Percentiles rank a stretch among this genome's conserved stretches.
phyloP scores from a whole-genome alignment of 305 asterid species.

The Petunia hybrid region DNA sequence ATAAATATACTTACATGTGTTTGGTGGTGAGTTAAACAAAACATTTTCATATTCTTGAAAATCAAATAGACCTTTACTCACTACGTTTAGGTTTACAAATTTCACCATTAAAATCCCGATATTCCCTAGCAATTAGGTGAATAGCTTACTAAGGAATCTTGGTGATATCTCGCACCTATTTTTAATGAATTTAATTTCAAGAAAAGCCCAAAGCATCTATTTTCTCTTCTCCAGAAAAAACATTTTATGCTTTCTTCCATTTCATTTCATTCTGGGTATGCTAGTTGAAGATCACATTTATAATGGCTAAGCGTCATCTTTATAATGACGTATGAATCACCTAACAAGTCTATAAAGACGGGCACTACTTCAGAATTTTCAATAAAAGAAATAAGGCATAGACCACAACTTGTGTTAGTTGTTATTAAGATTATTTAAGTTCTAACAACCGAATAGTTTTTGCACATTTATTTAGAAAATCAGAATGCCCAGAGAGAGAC shows the following conservation, averaged over 20 bases:
- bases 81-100: too few species aligned
- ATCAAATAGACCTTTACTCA: too few species aligned
- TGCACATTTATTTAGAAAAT: neutral
- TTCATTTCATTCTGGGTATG: neutral
- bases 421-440: neutral
- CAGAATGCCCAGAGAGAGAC: constrained; percentile 7
- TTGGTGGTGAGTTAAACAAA: too few species aligned
- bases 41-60: too few species aligned
- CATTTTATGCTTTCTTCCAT: neutral
- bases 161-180: too few species aligned
- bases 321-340: neutral
- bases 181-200: neutral
- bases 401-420: neutral
- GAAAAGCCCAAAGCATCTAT: neutral
- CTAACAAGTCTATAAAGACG: neutral
- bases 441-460: neutral
- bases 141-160: too few species aligned
- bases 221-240: neutral
- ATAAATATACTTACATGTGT: too few species aligned
- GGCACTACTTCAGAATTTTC: neutral
- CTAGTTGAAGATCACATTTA: too few species aligned
- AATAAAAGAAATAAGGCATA: neutral
- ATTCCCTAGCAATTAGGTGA: too few species aligned
- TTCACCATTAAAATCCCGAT: too few species aligned
- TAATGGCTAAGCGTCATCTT: too few species aligned